Conservation (phyloP, 2,329 filamentous ascomycete genomes). For the Colletotrichum horii region DNA sequence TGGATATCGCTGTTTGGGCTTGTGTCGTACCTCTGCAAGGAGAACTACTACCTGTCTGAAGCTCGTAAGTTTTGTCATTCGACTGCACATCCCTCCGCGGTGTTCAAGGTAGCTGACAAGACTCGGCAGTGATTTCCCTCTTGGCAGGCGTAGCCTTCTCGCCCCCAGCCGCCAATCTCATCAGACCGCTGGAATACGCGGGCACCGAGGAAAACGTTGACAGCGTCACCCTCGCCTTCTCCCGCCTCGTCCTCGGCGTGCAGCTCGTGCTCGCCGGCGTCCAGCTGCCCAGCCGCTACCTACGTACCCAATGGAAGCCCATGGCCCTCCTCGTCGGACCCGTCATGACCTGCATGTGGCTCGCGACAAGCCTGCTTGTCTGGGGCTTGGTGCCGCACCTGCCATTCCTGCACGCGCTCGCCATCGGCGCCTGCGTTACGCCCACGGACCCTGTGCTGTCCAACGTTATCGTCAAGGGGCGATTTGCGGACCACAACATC, state of each 20-base stretch:
- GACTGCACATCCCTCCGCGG: background rate
- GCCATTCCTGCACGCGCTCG: conserved; percentile 78
- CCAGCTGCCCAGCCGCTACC: conserved; percentile 83
- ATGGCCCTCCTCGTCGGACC: conserved; percentile 79
- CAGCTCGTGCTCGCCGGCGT: conserved; percentile 89
- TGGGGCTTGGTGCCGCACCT: conserved; percentile 78
- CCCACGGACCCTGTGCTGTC: conserved; percentile 89
- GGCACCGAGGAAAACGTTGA: conserved; percentile 62
- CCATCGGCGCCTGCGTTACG: conserved; percentile 85
- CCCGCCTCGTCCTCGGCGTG: conserved; percentile 84
- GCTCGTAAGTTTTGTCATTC: conserved; percentile 65
- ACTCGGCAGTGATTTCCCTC: conserved; percentile 75
- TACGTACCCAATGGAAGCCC: conserved; percentile 79
- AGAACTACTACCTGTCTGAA: conserved; percentile 90
- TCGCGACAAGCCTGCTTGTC: conserved; percentile 78
- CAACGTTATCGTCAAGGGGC: conserved; percentile 91
- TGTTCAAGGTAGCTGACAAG: background rate
- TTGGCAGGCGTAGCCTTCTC: conserved; percentile 80
- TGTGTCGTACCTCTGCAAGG: conserved; percentile 88
- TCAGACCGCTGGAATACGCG: conserved; percentile 79
- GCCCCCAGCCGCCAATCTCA: conserved; percentile 76
- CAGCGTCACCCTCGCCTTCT: conserved; percentile 80
- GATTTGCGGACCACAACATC: conserved; percentile 90
- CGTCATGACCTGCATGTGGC: conserved; percentile 87
- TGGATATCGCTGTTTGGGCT: conserved; percentile 91